Evolutionary conservation across 2,329 filamentous ascomycete species (phyloP), one percentile per base, ranked within the genome.

Genomic region (Talaromyces funiculosus): DNA sequence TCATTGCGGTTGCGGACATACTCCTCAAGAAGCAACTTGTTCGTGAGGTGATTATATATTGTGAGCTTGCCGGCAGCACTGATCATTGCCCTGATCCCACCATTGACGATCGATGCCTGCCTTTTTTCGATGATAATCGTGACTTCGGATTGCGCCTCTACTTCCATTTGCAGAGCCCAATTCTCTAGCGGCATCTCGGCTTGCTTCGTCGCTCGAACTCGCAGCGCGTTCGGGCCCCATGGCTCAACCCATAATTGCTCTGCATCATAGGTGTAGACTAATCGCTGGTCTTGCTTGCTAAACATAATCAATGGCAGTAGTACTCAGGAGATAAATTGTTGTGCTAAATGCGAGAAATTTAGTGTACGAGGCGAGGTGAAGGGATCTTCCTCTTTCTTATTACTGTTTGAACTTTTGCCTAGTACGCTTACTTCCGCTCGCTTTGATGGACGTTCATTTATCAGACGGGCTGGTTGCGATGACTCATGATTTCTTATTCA

Each of bases 1-100:
- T 86, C 82, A 29, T 68, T 67, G 9, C 82, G 76, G 62, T 81
- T 75, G 20, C 83, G 78, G 26, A 75, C 72, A 66, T 81, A 84
- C 63, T 85, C 83, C 61, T 84, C 82, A 0, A 85, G 71, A 1
- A 85, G 65, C 10, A 76, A 67, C 29, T 73, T 74, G 38, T 76
- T 77, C 0, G 68, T 72, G 12, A 45, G 3, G 2, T 68, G 62
- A 63, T 82, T 75, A 64, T 71, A 73, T 58, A 85, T 75, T 33
- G 73, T 79, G 38, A 84, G 66, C 66, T 84, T 84, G 37, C 82
- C 82, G 24, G 74, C 70, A 9, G 73, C 68, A 2, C 20, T 31
- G 16, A 56, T 37, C 16, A 29, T 62, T 16, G 53, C n/a, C 59
- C 3, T 3, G 38, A 16, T 57, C 22, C 8, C 18, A 43, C 40